These are phyloP conservation scores for Fusarium secorum DNA, from an alignment of 2,329 filamentous ascomycete genomes.

Conservation along the genomic window DNA sequence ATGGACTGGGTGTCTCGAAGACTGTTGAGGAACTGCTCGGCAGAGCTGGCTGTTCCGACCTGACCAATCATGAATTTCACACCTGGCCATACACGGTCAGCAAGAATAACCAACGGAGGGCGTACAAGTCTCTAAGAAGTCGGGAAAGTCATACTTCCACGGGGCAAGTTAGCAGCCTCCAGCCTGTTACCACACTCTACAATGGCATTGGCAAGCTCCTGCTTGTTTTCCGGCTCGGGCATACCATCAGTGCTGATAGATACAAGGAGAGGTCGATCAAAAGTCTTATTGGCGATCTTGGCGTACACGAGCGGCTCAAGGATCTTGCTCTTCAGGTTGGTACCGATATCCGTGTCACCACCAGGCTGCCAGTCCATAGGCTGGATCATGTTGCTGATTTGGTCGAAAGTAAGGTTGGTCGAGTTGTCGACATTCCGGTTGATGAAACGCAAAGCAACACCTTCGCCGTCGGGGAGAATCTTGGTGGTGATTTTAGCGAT, in stretches of 20 bases:
- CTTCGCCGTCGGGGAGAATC: background rate
- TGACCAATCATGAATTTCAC: background rate
- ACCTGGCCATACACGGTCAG: background rate
- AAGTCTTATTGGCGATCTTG: background rate
- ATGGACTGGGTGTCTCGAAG: background rate
- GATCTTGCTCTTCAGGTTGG: background rate
- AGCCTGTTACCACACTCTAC: background rate
- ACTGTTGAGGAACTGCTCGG: background rate
- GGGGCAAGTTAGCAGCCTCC: background rate
- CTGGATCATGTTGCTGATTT: background rate
- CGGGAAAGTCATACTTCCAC: background rate
- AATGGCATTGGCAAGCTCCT: background rate
- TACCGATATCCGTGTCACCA: background rate
- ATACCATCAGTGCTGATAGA: background rate
- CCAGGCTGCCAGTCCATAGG: background rate
- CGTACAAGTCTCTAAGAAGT: too few species aligned
- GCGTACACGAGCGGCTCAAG: background rate
- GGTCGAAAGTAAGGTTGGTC: background rate
- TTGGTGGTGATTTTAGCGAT: background rate
- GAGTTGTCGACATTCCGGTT: background rate
- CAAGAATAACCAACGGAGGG: too few species aligned
- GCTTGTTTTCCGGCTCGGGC: background rate
- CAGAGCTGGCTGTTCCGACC: background rate
- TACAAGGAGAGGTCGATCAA: background rate
- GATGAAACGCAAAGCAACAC: background rate